Percentiles rank a stretch among this genome's conserved stretches.
Evolutionary conservation across 1,139 yeast genomes (phyloP).

Genomic region (Saccharomyces uvarum): DNA sequence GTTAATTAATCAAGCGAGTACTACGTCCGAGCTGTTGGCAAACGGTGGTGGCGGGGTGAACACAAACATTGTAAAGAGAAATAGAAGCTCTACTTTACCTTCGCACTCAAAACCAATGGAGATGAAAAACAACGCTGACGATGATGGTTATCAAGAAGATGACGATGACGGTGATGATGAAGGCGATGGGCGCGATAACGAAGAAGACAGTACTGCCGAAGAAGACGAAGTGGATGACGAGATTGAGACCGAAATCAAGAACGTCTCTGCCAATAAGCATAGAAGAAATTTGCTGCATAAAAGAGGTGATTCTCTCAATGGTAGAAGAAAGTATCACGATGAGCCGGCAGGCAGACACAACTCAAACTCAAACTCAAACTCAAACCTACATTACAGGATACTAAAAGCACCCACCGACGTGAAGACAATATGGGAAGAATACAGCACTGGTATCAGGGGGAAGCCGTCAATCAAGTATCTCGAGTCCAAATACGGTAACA

Average conservation of each 20-base stretch:
- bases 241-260: background rate
- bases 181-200: slow-evolving; percentile 18
- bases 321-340: background rate
- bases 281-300: background rate
- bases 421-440: slow-evolving; percentile 34
- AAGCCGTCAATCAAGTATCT: slow-evolving; percentile 32
- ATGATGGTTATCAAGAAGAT: slow-evolving; percentile 30
- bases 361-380: background rate
- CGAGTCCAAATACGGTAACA: slow-evolving; percentile 33
- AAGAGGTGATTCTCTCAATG: background rate
- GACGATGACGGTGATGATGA: slow-evolving; percentile 24
- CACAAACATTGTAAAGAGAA: background rate
- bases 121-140: slow-evolving; percentile 12
- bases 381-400: slow-evolving; percentile 22
- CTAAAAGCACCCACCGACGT: slow-evolving; percentile 33
- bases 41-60: background rate
- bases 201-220: slow-evolving; percentile 8
- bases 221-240: slow-evolving; percentile 8
- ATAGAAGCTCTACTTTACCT: background rate
- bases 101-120: background rate
- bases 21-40: background rate
- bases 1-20: background rate
- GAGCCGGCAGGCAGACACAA: background rate
- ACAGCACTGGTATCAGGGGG: slow-evolving; percentile 32
- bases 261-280: background rate